Percentiles rank a stretch among this genome's conserved stretches.
These are phyloP conservation scores for Dryas integrifolia DNA, from an alignment of 331 rosid genomes.

Conservation along the genomic window DNA sequence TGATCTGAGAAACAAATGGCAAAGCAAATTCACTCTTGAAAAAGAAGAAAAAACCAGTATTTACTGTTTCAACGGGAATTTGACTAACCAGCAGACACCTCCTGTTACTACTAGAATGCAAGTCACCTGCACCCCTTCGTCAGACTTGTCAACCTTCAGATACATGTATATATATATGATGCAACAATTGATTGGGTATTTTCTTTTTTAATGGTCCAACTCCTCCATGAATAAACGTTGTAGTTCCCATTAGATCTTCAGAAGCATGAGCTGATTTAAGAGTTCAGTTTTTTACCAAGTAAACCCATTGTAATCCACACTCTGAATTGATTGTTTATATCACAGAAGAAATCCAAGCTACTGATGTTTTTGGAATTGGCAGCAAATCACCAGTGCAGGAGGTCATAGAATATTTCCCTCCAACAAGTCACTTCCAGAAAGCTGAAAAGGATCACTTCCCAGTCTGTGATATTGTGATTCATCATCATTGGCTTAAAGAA, in stretches of 20 bases:
- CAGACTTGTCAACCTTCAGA: not conserved
- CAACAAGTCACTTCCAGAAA: slow-evolving; percentile 7
- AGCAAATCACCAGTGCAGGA: slow-evolving; percentile 7
- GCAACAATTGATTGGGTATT: slow-evolving; percentile 5
- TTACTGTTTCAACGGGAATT: slow-evolving; percentile 11
- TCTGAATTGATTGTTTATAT: not conserved
- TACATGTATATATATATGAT: not conserved
- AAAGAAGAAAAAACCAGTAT: slow-evolving; percentile 6
- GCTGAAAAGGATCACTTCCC: slow-evolving; percentile 12
- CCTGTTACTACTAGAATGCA: not conserved
- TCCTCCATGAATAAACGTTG: not conserved
- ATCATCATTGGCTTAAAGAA: slow-evolving; percentile 3
- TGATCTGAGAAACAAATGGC: slow-evolving; percentile 32
- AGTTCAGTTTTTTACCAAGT: slow-evolving; percentile 4
- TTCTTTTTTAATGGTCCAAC: slow-evolving; percentile 10
- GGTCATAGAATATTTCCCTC: slow-evolving; percentile 7
- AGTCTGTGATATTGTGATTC: slow-evolving; percentile 20
- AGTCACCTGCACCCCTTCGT: not conserved
- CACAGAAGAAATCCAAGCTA: slow-evolving; percentile 13
- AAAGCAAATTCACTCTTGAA: slow-evolving; percentile 31
- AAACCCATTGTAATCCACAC: slow-evolving; percentile 15
- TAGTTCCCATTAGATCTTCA: not conserved
- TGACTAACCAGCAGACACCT: slow-evolving; percentile 9
- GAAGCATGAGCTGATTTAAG: slow-evolving; percentile 4
- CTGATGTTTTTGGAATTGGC: slow-evolving; percentile 6